A percentile compares a stretch with the other conserved stretches of the same genome.
Evolutionary conservation across 345 rosid species (phyloP).

Genomic region (Clarkia xantiana): DNA sequence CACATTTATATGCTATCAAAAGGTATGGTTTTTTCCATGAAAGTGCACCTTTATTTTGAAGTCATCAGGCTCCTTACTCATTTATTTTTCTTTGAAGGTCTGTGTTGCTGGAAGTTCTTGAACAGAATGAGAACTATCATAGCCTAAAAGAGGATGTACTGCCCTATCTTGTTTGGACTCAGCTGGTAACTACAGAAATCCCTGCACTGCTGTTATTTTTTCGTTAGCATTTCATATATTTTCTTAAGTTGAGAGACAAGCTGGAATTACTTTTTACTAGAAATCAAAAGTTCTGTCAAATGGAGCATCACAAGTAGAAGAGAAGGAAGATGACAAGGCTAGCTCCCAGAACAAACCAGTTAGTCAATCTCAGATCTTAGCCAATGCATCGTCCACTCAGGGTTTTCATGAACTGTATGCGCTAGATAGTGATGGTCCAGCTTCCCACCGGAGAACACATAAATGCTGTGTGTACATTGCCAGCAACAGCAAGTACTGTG

Average conservation of each 20-base stretch:
- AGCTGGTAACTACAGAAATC: conserved; percentile 58
- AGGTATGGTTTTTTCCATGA: conserved; percentile 29
- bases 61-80: conserved; percentile 1
- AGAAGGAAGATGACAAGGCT: conserved; percentile 53
- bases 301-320: conserved; percentile 38
- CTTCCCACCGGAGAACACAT: conserved; percentile 39
- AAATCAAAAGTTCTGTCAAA: conserved; percentile 44
- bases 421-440: conserved; percentile 24
- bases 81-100: conserved; percentile 27
- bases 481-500: conserved; percentile 55
- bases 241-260: too few species aligned
- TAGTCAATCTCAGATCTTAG: conserved; percentile 43
- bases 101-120: conserved; percentile 60
- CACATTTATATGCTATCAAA: conserved; percentile 93
- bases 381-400: conserved; percentile 46
- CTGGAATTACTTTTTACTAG: conserved; percentile 13
- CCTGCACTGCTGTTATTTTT: not conserved
- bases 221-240: too few species aligned
- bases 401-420: conserved; percentile 54
- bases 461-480: conserved; percentile 91
- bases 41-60: not conserved
- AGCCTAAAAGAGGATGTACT: conserved; percentile 76
- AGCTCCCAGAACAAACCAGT: conserved; percentile 40
- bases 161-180: conserved; percentile 85
- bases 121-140: conserved; percentile 50